Base-by-base conservation (phyloP, 148 eudicot species). In the Euryodendron excelsum region DNA sequence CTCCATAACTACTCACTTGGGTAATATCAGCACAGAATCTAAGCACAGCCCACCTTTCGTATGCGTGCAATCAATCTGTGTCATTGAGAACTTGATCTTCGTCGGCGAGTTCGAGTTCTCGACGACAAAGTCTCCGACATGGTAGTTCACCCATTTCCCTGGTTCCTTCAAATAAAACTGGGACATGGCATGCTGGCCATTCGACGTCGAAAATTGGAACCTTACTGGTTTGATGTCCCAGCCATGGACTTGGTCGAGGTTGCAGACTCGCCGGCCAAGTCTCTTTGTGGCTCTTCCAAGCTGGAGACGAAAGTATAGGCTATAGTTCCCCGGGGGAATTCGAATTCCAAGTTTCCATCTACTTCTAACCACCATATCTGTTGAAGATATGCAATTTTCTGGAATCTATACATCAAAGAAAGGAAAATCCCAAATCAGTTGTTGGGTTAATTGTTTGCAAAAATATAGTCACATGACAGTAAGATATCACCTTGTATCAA, bases 361-460 rank as follows among this genome's bases (percentile, higher is more conserved):
- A 87, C 89, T 77, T 93, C 95, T 20, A 93, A 60, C 97, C 97
- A 93, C 97, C 97, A 93, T 70, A 86, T 86, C 76, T 93, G 93
- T 25, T 90, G 85, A 13, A 93, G 90, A 83, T 86, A 91, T 31
- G 97, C 95, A 48, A 93, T 73, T 53, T 90, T 64, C 34, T 82
- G 59, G 80, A 93, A 93, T 79, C 97, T 93, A 75, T 75, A 82
- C 17, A 53, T 52, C 28, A 67, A 78, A 74, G 6, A 11, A 36
- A 72, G 30, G 27, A 7, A 53, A 78, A 4, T 28, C 14, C 18
- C 34, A 41, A 53, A 69, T 78, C 59, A 79, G 65, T 28, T 69
- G 17, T 41, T 48, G 58, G 28, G 34, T 45, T 39, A n/a, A n/a
- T 39, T n/a, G 15, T 37, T 39, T 63, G 68, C 68, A 63, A 63